phyloP scores from a whole-genome alignment of 192 early-diverging fungal genomes.

The Backusella liffmaniae region DNA sequence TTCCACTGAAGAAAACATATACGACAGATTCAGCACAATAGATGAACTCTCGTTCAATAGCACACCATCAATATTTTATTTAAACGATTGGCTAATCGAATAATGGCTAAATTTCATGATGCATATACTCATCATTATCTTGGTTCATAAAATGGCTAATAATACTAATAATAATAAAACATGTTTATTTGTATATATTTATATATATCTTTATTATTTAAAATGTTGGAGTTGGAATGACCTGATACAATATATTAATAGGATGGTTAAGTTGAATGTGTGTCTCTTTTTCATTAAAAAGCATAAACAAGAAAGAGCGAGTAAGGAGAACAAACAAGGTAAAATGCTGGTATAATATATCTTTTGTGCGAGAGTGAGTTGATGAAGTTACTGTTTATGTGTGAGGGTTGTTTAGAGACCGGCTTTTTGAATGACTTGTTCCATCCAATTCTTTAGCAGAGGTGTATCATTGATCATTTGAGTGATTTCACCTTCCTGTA shows the following conservation, averaged over 20 bases:
- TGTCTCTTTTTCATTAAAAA: background rate
- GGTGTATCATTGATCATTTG: conserved; percentile 16
- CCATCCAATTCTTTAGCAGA: conserved; percentile 6
- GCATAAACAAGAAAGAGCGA: background rate
- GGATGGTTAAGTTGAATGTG: background rate
- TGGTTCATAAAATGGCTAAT: too few species aligned
- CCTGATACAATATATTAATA: background rate
- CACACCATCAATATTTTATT: background rate
- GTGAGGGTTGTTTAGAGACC: background rate
- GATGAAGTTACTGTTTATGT: background rate
- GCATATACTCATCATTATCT: too few species aligned
- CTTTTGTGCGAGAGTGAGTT: background rate
- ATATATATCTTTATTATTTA: background rate
- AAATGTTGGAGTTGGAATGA: background rate
- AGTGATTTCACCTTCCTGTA: conserved; percentile 27
- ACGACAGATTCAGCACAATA: background rate
- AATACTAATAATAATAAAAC: too few species aligned
- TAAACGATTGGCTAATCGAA: background rate
- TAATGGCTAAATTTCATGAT: background rate
- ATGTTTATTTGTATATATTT: too few species aligned
- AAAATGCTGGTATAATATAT: conserved; percentile 3
- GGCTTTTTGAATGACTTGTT: background rate
- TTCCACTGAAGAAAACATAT: background rate
- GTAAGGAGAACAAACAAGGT: background rate
- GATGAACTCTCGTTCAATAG: background rate